These are phyloP conservation scores for Suhomyces guaymorum DNA, from an alignment of 1,139 yeast genomes.

Conservation along the genomic window DNA sequence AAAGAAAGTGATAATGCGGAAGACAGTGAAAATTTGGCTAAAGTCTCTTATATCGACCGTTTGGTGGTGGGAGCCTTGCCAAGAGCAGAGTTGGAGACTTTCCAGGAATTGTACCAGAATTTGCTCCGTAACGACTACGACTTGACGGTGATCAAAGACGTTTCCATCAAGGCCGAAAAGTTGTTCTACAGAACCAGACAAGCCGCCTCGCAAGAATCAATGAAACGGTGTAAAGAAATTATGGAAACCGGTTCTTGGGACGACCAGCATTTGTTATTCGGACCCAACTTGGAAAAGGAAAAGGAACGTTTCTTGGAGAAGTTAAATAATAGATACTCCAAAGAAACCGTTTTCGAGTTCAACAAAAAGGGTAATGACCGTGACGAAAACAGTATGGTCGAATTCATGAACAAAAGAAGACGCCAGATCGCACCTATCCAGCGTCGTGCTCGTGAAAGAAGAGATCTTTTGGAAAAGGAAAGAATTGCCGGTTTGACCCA, in stretches of 20 bases:
- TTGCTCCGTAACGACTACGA: slow-evolving; percentile 70
- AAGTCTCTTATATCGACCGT: slow-evolving; percentile 69
- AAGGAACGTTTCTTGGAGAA: slow-evolving; percentile 72
- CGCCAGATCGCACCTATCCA: slow-evolving; percentile 87
- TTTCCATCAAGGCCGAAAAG: slow-evolving; percentile 84
- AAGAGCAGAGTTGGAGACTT: slow-evolving; percentile 64
- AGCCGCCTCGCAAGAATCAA: slow-evolving; percentile 81
- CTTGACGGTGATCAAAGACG: slow-evolving; percentile 61
- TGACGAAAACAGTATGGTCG: slow-evolving; percentile 69
- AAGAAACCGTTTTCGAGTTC: slow-evolving; percentile 94
- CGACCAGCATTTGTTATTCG: slow-evolving; percentile 77
- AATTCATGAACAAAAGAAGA: slow-evolving; percentile 84
- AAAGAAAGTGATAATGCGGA: slow-evolving; percentile 41
- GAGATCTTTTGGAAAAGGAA: slow-evolving; percentile 70
- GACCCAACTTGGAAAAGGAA: slow-evolving; percentile 69
- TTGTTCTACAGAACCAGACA: slow-evolving; percentile 83
- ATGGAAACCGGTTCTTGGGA: slow-evolving; percentile 80
- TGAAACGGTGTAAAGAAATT: slow-evolving; percentile 81
- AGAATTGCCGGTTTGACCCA: slow-evolving; percentile 75
- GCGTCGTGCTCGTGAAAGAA: slow-evolving; percentile 69
- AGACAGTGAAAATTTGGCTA: too few relatives aligned
- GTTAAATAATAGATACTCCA: slow-evolving; percentile 63
- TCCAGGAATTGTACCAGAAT: slow-evolving; percentile 70
- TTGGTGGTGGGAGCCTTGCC: slow-evolving; percentile 85
- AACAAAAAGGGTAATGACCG: slow-evolving; percentile 49